These are phyloP conservation scores for Tetracladium marchalianum DNA, from an alignment of 495 filamentous ascomycete genomes.

Conservation along the genomic window DNA sequence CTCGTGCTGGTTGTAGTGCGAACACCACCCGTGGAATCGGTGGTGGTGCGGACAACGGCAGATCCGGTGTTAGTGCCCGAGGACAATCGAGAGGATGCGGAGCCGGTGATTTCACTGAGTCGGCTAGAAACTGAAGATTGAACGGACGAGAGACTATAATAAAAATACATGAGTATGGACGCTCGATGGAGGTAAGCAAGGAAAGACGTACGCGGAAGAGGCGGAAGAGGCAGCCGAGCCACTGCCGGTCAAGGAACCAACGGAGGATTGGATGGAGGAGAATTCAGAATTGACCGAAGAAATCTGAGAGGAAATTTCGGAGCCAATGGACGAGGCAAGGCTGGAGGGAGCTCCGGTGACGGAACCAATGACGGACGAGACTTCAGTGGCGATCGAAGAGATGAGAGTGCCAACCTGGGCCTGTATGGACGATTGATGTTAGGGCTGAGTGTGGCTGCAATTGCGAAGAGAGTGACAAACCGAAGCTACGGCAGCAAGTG, in stretches of 20 bases:
- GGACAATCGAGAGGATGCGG: constrained; percentile 4
- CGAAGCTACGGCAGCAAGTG: constrained; percentile 18
- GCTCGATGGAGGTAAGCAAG: neutral
- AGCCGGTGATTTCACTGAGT: neutral
- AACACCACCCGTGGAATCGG: constrained; percentile 5
- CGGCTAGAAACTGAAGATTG: constrained; percentile 1
- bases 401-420: neutral
- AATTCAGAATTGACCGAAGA: constrained; percentile 19
- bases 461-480: constrained; percentile 9
- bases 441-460: constrained; percentile 1
- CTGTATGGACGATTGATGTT: neutral
- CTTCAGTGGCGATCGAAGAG: constrained; percentile 1
- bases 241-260: constrained; percentile 5
- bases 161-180: neutral
- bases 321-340: neutral
- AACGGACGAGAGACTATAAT: neutral
- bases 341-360: neutral
- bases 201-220: constrained; percentile 4
- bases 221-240: constrained; percentile 15
- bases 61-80: constrained; percentile 8
- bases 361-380: neutral
- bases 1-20: neutral
- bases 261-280: neutral
- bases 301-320: constrained; percentile 13
- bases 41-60: constrained; percentile 1